Evolutionary conservation across 352 stramenopile genomes (phyloP), one percentile per base, ranked within the genome.

Genomic region (Saprolegnia diclina): DNA sequence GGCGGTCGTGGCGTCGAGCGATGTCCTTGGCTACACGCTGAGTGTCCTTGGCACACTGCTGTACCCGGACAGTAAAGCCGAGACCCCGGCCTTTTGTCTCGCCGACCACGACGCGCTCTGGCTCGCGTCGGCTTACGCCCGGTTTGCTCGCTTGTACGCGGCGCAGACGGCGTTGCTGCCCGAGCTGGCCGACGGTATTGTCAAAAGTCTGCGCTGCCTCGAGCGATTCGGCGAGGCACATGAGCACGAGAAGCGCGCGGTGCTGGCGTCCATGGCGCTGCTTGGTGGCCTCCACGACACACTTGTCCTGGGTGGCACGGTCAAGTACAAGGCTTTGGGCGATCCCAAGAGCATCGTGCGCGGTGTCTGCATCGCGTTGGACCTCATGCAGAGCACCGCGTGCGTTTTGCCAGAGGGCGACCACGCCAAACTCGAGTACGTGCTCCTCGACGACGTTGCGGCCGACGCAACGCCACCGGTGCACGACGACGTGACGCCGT

Each of bases 321-420:
- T 90, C 1, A 82, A 77, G 13, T 90, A 57, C 52, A 57, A 57
- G 52, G 22, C 9, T 7, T 16, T 16, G 7, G 16, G 86, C 63
- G 83, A 91, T 35, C 79, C 85, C 13, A 78, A 87, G 21, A 83
- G 90, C 61, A 88, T 77, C 0, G 85, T 81, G 4, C 88, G 81
- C 67, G 45, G 90, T n/a, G 70, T 90, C 10, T 74, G 83, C 13
- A 81, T 86, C 45, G 67, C 68, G 10, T 57, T 86, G 29, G 77
- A 80, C 35, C 71, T 74, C 55, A 74, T 74, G 7, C 21, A 37
- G 0, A 79, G 83, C 21, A 76, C 68, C 4, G 83, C 81, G 2
- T 74, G 80, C 13, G 69, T 93, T 37, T 74, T 91, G 0, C 87
- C 91, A 32, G 85, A 92, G 35, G 88, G 81, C 35, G 82, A 91